Base-by-base conservation (phyloP, 192 early-diverging fungal species). In the Funneliformis geosporum region DNA sequence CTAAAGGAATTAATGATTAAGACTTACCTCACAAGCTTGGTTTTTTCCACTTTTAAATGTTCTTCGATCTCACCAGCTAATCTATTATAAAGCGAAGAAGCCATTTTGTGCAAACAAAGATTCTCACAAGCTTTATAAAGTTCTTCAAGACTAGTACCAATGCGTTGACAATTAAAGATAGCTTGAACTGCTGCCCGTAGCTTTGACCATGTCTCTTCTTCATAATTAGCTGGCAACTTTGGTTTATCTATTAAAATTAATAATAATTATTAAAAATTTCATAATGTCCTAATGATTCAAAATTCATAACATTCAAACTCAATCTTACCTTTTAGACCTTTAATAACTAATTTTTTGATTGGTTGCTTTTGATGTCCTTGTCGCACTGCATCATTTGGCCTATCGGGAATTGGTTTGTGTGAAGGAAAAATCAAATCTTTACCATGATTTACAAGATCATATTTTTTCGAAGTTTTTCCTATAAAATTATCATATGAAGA, bases 51-150 rank as follows among this genome's bases (percentile, higher is more conserved):
- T 28, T 84, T 82, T 40, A 90, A 84, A 84, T 93, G 90, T 33
- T 62, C 67, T 60, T 87, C 88, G 46, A 87, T 86, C 78, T 92
- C 90, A 14, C 65, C 80, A 7, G 88, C 86, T 18, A 94, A 85
- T 79, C 86, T 86, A 16, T 82, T 78, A 81, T 94, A 95, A 43
- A 93, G 73, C 12, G 84, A 82, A 64, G 88, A 88, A 12, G 87
- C 89, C 78, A 89, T 90, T 65, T 93, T 91, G 82, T 96, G 92
- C 60, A 90, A 84, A 76, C 94, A 95, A 21, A 96, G 86, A 50
- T 93, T 91, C 79, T 95, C 94, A 80, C 93, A 94, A 46, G 92
- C 92, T 69, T 90, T 91, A 84, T 96, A 96, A n/a, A 95, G 88
- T 80, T 93, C 93, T 65, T 96, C 95, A 14, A 95, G 85, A 38